Base-by-base conservation (phyloP, 352 stramenopile genomes). In the Phytophthora boehmeriae region DNA sequence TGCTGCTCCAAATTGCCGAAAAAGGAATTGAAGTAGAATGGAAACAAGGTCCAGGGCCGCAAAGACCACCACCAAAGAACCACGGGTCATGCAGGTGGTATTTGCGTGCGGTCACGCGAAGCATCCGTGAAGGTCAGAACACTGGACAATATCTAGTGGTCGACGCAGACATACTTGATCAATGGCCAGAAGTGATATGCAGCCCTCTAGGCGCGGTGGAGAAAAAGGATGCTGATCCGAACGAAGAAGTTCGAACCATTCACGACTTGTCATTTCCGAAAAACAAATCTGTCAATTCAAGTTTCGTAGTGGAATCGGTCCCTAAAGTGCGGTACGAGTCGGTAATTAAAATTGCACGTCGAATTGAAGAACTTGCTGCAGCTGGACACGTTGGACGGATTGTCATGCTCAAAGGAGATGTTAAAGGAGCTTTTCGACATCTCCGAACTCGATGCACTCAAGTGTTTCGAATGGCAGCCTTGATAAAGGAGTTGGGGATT, bases 121-220 rank as follows among this genome's bases (percentile, higher is more conserved):
- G 20, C 2, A 25, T 71, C 4, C 62, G 55, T 1, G 34, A 54
- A 25, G 62, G 55, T 0, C 55, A 71, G 50, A 44, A 66, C 19
- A 36, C 34, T 13, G 43, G 44, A 0, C 62, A 71, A 28, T 66
- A 71, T 20, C 56, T 66, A 19, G 30, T 71, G 0, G 49, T 66
- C 2, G 42, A 54, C 1, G 43, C 23, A 0, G 23, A 54, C 11
- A 62, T 61, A 16, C 8, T 71, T 1, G 27, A 58, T 2, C 27
- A 1, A 1, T 66, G 43, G 55, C 44, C 49, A 1, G 32, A 27
- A 1, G 50, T 66, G 2, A 16, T 58, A 4, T 60, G 47, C 11
- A 66, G 55, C 11, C 43, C 50, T 4, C 44, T 71, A 0, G 50
- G 63, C 9, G 55, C 63, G 3, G 55, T 66, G 0, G 50, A 54